Evolutionary conservation across 805 yeast species (phyloP), one percentile per base, ranked within the genome.

Genomic region (Danielia reshetovae): DNA sequence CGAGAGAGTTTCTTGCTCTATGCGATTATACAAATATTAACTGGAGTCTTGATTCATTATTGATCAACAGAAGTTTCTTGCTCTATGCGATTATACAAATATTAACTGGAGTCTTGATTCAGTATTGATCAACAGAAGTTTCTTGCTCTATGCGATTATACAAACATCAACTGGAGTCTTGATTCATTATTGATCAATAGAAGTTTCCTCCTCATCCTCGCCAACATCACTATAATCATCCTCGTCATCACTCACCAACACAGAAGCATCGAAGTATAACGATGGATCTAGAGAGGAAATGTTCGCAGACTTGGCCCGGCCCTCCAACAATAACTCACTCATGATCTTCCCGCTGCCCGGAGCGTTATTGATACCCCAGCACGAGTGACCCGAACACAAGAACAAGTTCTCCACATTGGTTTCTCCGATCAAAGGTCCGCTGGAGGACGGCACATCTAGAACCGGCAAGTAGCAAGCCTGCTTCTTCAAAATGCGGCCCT

Each of bases 311-410:
- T 61, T 69, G 7, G 83, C 82, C 45, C 75, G 77, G 9, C 97
- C 97, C 32, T 90, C 97, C 29, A 90, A 59, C 29, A 90, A 59
- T 35, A 90, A 52, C 61, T 90, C 97, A 44, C 95, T 79, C 80
- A 90, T 74, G 24, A 93, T 72, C 53, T 86, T 79, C n/a, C 98
- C 98, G 0, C 97, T 89, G 4, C 85, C 97, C 1, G 97, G 97
- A 0, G 96, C 96, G 59, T 93, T 90, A 63, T 90, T 93, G 43
- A 90, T 93, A 15, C 98, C 98, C 98, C 98, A 90, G 62, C 97
- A 93, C 11, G 96, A 84, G 60, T 90, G 98, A 0, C 97, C 98
- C 11, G 90, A 77, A 2, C 96, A 96, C 36, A 90, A 59, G 49
- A 67, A 84, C 41, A 90, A 65, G 40, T 81, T 79, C 15, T 74